A percentile compares a stretch with the other conserved stretches of the same genome.
Conservation (phyloP, 768 basidiomycete species). For the Lactarius vividus region DNA sequence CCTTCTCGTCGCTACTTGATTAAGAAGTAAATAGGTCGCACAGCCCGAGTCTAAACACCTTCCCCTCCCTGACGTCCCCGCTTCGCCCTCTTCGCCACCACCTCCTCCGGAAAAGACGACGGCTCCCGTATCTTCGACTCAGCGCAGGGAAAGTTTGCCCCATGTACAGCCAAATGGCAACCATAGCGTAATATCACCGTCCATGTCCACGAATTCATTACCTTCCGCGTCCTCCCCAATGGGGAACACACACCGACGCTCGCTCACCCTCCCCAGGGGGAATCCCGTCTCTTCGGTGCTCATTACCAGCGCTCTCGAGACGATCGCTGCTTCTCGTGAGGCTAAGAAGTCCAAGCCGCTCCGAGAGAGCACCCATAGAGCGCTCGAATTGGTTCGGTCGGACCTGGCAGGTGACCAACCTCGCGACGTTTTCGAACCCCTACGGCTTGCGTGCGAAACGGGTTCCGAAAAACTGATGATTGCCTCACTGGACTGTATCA, state of each 20-base stretch:
- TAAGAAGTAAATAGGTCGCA: not conserved
- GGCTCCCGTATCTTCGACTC: not conserved
- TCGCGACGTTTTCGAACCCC: conserved; percentile 91
- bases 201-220: conserved; percentile 27
- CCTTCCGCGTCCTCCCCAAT: conserved; percentile 25
- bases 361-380: conserved; percentile 76
- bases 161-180: conserved; percentile 16
- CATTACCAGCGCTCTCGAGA: conserved; percentile 81
- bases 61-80: conserved; percentile 18
- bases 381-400: conserved; percentile 75
- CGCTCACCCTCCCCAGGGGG: conserved; percentile 48
- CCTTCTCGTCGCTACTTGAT: not conserved
- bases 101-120: conserved; percentile 18
- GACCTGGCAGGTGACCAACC: conserved; percentile 74
- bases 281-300: conserved; percentile 75
- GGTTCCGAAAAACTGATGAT: conserved; percentile 92
- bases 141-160: conserved; percentile 22
- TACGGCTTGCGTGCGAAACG: conserved; percentile 95
- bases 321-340: conserved; percentile 83
- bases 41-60: not conserved
- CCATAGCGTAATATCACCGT: conserved; percentile 11
- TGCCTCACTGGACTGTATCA: conserved; percentile 94
- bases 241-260: conserved; percentile 35
- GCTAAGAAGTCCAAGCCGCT: conserved; percentile 80
- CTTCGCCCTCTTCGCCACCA: conserved; percentile 17